Percentiles rank a stretch among this genome's conserved stretches.
Conservation (phyloP, 2,329 filamentous ascomycete species). For the Drechslerella dactyloides region DNA sequence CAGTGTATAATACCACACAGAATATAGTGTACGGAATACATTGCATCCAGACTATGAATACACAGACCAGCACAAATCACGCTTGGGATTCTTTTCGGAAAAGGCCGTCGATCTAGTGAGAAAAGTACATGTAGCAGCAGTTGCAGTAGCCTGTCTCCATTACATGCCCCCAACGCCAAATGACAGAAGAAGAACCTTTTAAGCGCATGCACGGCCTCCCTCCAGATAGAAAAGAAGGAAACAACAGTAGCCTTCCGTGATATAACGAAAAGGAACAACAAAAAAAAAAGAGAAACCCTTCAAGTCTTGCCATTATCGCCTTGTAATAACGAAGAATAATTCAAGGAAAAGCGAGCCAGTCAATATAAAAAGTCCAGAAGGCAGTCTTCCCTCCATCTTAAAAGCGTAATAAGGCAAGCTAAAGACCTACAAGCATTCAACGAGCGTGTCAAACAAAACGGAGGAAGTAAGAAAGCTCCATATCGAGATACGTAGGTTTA, state of each 20-base stretch:
- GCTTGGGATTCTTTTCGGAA: conserved; percentile 15
- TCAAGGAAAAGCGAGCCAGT: conserved; percentile 17
- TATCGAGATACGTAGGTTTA: conserved; percentile 8
- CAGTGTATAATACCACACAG: neutral
- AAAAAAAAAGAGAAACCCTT: conserved; percentile 4
- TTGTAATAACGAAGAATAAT: conserved; percentile 20
- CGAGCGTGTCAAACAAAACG: conserved; percentile 28
- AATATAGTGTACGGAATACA: neutral
- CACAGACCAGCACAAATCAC: conserved; percentile 12
- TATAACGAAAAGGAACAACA: conserved; percentile 26
- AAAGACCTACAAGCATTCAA: conserved; percentile 10
- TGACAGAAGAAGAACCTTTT: conserved; percentile 36
- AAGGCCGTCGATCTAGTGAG: conserved; percentile 23
- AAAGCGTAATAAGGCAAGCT: neutral
- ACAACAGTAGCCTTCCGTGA: conserved; percentile 22
- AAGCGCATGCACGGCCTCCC: conserved; percentile 4
- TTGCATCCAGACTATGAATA: neutral
- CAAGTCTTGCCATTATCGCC: conserved; percentile 28
- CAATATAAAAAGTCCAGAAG: neutral
- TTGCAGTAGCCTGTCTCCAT: conserved; percentile 18
- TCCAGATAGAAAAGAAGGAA: conserved; percentile 24
- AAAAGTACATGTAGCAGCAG: conserved; percentile 37
- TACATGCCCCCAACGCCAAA: conserved; percentile 45
- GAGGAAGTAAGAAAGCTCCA: too few relatives aligned
- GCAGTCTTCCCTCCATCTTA: too few relatives aligned